Evolutionary conservation across 1,284 basidiomycete genomes (phyloP).

Genomic region (Ceratobasidium sp.): DNA sequence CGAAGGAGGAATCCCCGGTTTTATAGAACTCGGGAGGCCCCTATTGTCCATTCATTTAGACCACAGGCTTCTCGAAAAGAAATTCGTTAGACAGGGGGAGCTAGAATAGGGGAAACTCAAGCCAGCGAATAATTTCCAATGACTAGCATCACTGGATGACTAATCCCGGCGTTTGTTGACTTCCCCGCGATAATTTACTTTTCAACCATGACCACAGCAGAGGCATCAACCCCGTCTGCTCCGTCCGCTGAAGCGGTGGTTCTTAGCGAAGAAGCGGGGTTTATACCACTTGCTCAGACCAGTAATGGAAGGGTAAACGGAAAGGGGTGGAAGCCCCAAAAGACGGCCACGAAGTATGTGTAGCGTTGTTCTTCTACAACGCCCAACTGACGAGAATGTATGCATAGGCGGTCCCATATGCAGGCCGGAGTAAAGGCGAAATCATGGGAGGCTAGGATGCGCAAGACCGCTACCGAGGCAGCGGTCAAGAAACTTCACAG

Average conservation of each 20-base stretch:
- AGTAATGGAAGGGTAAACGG: constrained; percentile 48
- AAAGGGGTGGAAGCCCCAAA: constrained; percentile 69
- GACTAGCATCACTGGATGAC: neutral
- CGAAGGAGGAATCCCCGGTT: too few species aligned
- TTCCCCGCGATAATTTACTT: neutral
- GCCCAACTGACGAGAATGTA: neutral
- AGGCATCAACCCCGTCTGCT: neutral
- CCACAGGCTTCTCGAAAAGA: too few species aligned
- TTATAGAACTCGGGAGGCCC: too few species aligned
- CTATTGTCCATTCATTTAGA: too few species aligned
- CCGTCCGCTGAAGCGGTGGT: neutral
- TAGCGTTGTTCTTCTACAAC: constrained; percentile 9
- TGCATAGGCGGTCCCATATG: constrained; percentile 68
- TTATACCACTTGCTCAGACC: neutral
- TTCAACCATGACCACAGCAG: neutral
- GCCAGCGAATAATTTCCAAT: neutral
- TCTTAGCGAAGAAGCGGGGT: neutral
- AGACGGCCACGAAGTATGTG: constrained; percentile 65
- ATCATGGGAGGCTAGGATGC: constrained; percentile 70
- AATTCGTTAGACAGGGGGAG: too few species aligned
- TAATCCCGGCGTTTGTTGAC: neutral
- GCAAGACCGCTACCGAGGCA: constrained; percentile 64
- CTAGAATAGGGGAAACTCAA: too few species aligned
- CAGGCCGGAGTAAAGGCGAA: constrained; percentile 67
- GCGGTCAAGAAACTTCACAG: constrained; percentile 73